Percentiles rank a stretch among this genome's conserved stretches.
Evolutionary conservation across 176 grass and related monocot genomes (phyloP).

Genomic region (Carex cristatella): DNA sequence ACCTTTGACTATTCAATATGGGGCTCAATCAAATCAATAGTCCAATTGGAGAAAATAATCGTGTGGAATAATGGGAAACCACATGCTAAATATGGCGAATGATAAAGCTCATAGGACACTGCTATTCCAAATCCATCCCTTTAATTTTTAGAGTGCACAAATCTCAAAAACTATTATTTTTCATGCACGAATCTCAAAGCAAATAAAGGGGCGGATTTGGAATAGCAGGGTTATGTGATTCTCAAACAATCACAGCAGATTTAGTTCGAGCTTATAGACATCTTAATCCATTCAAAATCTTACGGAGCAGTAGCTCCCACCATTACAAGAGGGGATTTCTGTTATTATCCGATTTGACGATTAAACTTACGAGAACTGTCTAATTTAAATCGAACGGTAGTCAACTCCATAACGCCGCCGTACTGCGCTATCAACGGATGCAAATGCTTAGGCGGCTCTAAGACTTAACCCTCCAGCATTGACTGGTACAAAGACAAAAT

Average conservation of each 20-base stretch:
- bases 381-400: background rate
- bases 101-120: background rate
- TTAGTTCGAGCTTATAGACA: background rate
- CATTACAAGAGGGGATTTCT: background rate
- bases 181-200: too few species aligned
- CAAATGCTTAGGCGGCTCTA: background rate
- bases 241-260: too few species aligned
- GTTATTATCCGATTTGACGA: background rate
- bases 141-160: too few species aligned
- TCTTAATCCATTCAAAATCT: conserved; percentile 2
- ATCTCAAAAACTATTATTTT: too few species aligned
- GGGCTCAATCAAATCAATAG: background rate
- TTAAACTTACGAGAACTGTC: background rate
- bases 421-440: background rate
- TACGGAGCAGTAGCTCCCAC: background rate
- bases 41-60: background rate
- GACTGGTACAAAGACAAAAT: background rate
- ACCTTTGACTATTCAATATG: background rate
- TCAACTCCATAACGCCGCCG: background rate
- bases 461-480: background rate
- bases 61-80: background rate
- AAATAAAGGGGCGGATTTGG: too few species aligned
- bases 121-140: too few species aligned
- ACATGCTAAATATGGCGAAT: background rate
- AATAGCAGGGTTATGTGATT: too few species aligned